Evolutionary conservation across 2,329 filamentous ascomycete genomes (phyloP).

Genomic region (Tolypocladium nubicola): DNA sequence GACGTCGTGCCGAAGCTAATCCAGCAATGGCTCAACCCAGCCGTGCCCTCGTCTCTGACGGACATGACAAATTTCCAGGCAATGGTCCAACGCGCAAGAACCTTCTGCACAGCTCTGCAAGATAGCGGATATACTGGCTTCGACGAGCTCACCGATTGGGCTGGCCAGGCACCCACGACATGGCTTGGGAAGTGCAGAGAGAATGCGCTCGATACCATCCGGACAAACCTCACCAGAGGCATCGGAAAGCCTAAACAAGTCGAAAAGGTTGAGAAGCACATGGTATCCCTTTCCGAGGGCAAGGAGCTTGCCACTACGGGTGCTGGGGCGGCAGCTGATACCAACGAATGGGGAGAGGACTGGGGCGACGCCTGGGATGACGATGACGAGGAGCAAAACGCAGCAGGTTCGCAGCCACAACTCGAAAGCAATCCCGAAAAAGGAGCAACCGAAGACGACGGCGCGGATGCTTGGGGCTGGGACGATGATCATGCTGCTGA

Average conservation of each 20-base stretch:
- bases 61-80: slow-evolving; percentile 63
- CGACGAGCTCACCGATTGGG: slow-evolving; percentile 65
- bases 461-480: slow-evolving; percentile 74
- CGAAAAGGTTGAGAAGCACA: slow-evolving; percentile 76
- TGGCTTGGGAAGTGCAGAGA: slow-evolving; percentile 84
- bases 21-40: slow-evolving; percentile 61
- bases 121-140: slow-evolving; percentile 51
- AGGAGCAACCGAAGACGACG: slow-evolving; percentile 26
- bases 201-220: slow-evolving; percentile 63
- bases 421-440: slow-evolving; percentile 4
- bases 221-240: slow-evolving; percentile 56
- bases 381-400: slow-evolving; percentile 36
- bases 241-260: slow-evolving; percentile 59
- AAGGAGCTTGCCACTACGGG: slow-evolving; percentile 50
- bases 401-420: slow-evolving; percentile 12
- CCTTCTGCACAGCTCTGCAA: slow-evolving; percentile 55
- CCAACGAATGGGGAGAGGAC: slow-evolving; percentile 60
- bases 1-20: slow-evolving; percentile 59
- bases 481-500: slow-evolving; percentile 46
- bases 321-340: slow-evolving; percentile 30
- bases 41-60: slow-evolving; percentile 64
- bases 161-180: slow-evolving; percentile 64
- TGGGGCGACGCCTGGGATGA: slow-evolving; percentile 79
- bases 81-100: slow-evolving; percentile 51
- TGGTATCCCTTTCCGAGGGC: slow-evolving; percentile 57